These are phyloP conservation scores for Xylaria sp. DNA, from an alignment of 2,329 filamentous ascomycete genomes.

Conservation along the genomic window DNA sequence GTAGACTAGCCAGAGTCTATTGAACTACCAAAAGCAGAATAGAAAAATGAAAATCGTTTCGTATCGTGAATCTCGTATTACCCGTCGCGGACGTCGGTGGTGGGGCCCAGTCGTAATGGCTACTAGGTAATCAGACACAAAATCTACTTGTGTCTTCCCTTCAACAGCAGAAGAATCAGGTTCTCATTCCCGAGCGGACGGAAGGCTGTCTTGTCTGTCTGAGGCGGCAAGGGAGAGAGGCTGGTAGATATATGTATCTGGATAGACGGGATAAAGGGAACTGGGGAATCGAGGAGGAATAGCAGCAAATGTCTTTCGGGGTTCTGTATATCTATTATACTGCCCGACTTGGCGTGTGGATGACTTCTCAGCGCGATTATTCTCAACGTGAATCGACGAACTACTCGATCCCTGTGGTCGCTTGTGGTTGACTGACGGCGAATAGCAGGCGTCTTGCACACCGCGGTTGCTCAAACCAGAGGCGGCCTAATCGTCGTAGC, in stretches of 20 bases:
- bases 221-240: constrained; percentile 33
- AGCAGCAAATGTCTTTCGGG: constrained; percentile 36
- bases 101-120: constrained; percentile 42
- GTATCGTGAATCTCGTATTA: constrained; percentile 46
- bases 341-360: background rate
- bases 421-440: constrained; percentile 34
- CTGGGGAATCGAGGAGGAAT: constrained; percentile 32
- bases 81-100: constrained; percentile 38
- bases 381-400: constrained; percentile 31
- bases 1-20: constrained; percentile 49
- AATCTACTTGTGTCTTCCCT: constrained; percentile 38
- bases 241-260: background rate
- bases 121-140: constrained; percentile 28
- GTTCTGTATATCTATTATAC: constrained; percentile 47
- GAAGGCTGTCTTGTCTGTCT: constrained; percentile 17
- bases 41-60: constrained; percentile 41
- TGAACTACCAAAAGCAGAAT: constrained; percentile 32
- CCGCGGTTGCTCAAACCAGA: constrained; percentile 42
- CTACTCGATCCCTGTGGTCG: constrained; percentile 28
- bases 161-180: constrained; percentile 42
- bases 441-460: constrained; percentile 32
- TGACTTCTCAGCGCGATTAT: constrained; percentile 23
- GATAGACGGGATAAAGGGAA: constrained; percentile 17
- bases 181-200: constrained; percentile 43
- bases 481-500: constrained; percentile 41